These are phyloP conservation scores for Tetracladium setigerum DNA, from an alignment of 495 filamentous ascomycete species.

Conservation along the genomic window DNA sequence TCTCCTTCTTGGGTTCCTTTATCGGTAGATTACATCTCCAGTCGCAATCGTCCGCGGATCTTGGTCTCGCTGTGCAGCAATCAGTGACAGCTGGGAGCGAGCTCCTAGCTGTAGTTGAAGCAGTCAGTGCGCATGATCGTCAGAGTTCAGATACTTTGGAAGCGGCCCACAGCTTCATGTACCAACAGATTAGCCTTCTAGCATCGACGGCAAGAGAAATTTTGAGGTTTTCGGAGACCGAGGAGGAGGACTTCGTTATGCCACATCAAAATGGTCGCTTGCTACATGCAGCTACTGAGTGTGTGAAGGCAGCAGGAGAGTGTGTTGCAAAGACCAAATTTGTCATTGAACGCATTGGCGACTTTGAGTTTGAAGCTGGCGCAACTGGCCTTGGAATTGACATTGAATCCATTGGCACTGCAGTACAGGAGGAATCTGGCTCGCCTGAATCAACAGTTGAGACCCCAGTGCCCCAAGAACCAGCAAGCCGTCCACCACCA, in stretches of 20 bases:
- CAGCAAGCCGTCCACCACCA: slow-evolving; percentile 17
- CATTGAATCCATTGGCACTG: slow-evolving; percentile 30
- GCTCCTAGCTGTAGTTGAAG: slow-evolving; percentile 72
- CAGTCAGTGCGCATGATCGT: slow-evolving; percentile 69
- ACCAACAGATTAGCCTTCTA: slow-evolving; percentile 67
- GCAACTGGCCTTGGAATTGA: slow-evolving; percentile 39
- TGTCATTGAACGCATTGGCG: slow-evolving; percentile 84
- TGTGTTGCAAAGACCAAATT: slow-evolving; percentile 78
- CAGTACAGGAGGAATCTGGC: slow-evolving; percentile 2
- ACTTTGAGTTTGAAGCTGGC: slow-evolving; percentile 74
- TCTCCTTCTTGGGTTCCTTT: slow-evolving; percentile 83
- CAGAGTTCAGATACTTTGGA: slow-evolving; percentile 56
- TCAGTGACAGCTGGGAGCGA: slow-evolving; percentile 73
- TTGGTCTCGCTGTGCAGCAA: slow-evolving; percentile 64
- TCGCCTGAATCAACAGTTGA: background rate
- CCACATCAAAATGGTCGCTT: slow-evolving; percentile 73
- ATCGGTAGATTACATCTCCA: slow-evolving; percentile 86
- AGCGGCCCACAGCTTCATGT: slow-evolving; percentile 69
- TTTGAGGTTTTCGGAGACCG: slow-evolving; percentile 51
- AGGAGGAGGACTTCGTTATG: slow-evolving; percentile 69
- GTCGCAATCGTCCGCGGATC: slow-evolving; percentile 76
- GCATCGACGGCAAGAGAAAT: slow-evolving; percentile 73
- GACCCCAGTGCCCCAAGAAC: slow-evolving; percentile 15
- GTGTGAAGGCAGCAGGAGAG: slow-evolving; percentile 83
- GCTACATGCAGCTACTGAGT: slow-evolving; percentile 75